phyloP scores from a whole-genome alignment of 768 basidiomycete genomes.

The Cyclocybe aegerita region DNA sequence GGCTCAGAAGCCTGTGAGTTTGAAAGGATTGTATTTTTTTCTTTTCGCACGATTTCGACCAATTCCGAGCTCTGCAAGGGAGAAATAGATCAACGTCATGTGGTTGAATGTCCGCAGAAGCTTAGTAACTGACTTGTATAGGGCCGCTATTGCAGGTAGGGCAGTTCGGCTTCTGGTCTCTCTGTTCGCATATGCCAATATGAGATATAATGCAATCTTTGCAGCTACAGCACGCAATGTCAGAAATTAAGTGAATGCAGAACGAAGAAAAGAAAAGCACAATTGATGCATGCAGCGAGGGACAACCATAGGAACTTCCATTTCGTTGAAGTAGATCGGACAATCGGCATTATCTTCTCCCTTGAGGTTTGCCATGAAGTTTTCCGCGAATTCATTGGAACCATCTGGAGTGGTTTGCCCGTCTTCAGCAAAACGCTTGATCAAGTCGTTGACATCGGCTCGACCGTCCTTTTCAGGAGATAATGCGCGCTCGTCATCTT shows the following conservation, averaged over 20 bases:
- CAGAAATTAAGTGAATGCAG: background rate
- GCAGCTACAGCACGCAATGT: conserved; percentile 44
- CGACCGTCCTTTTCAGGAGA: conserved; percentile 39
- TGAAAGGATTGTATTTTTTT: conserved; percentile 17
- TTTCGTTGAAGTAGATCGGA: conserved; percentile 78
- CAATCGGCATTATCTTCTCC: conserved; percentile 62
- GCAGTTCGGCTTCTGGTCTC: conserved; percentile 69
- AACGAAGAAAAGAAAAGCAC: conserved; percentile 35
- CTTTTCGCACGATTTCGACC: conserved; percentile 56
- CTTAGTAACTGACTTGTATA: conserved; percentile 42
- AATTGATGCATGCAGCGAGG: conserved; percentile 78
- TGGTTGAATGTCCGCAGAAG: background rate
- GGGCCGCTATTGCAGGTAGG: conserved; percentile 79
- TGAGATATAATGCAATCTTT: conserved; percentile 86
- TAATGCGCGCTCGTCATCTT: conserved; percentile 39
- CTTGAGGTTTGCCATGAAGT: conserved; percentile 65
- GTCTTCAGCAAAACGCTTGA: conserved; percentile 47
- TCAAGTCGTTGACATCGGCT: conserved; percentile 59
- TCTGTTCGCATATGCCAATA: conserved; percentile 67
- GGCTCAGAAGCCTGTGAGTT: conserved; percentile 38
- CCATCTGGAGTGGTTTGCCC: conserved; percentile 29
- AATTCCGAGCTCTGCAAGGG: conserved; percentile 51
- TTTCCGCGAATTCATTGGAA: conserved; percentile 54
- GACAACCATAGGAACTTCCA: conserved; percentile 68
- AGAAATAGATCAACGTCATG: background rate